Base-by-base conservation (phyloP, 441 rosid genomes). In the Gossypium laxum region DNA sequence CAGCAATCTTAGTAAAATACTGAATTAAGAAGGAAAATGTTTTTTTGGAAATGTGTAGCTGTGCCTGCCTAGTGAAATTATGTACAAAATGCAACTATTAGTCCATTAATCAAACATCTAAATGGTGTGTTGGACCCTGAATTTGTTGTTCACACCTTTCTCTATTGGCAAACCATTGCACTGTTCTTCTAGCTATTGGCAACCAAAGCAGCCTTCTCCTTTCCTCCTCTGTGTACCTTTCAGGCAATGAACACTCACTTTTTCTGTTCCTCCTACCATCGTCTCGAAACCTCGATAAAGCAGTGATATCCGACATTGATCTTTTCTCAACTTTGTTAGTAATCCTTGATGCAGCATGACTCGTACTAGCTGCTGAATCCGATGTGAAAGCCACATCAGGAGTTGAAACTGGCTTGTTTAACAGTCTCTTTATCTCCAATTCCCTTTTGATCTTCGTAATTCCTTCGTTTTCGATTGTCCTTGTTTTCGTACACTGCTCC, bases 141-240 rank as follows among this genome's bases (percentile, higher is more conserved):
- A 71, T 62, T 47, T 78, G 81, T 28, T 69, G 78, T 30, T 30
- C 38, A 72, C 82, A 63, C 75, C 78, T 82, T 67, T 93, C 92
- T 80, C 92, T 88, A 60, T 82, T 86, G 55, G 89, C 93, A 82
- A 86, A 89, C 98, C 98, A 90, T 22, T 83, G 86, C 69, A 86
- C 87, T 6, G 97, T 89, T 77, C 80, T 91, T 77, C 82, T 82
- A 1, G 93, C 97, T 66, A 94, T 94, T 6, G 94, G 96, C 75
- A 94, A 69, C 99, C 99, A 92, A 61, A 83, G 69, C 78, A 76
- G 80, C 81, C 94, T 81, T 75, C 52, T 77, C 70, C 88, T 89
- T 38, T 89, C 92, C 45, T 87, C 88, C 43, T 76, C 63, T 38
- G 32, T 74, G 69, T 73, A 74, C 1, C 51, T 79, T 34, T 77